Evolutionary conservation across 345 rosid species (phyloP), one percentile per base, ranked within the genome.

Genomic region (Jatropha curcas): DNA sequence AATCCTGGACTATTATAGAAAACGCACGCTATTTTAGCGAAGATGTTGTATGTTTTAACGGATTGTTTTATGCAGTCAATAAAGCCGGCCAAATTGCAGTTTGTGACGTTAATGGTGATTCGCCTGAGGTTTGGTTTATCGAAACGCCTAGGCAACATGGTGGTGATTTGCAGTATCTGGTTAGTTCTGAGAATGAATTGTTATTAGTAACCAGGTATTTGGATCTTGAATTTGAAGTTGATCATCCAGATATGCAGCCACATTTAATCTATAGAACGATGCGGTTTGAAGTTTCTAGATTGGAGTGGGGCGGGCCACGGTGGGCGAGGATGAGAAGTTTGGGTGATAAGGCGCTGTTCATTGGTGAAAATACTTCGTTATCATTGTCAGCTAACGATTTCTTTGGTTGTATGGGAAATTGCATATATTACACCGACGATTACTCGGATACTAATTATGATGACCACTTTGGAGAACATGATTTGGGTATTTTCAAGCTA

Each of bases 111-210:
- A 24, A 28, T 4, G 72, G 74, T 45, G 70, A 72, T 30, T 55
- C 60, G 3, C 81, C 87, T 19, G 51, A 14, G 70, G 82, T 85
- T 53, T 80, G 82, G 16, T 39, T 72, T 58, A 71, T 87, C 61
- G 72, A 72, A 63, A 76, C 80, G 14, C 61, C 76, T 10, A 51
- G 60, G 37, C 77, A 60, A 59, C 39, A 60, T 35, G 70, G 76
- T 31, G 88, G 88, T 25, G 91, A 89, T 76, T 58, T 85, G 74
- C 89, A 85, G 77, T 89, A 89, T 72, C 72, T 89, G 86, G 88
- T 84, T 64, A 24, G 63, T 63, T 81, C 67, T 7, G 86, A 72
- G 16, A 85, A 83, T 61, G 91, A 83, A 31, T 72, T 87, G 78
- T 51, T 89, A 43, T 61, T 84, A 33, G 82, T 86, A 33, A 74